Percentiles rank a stretch among this genome's conserved stretches.
Conservation (phyloP, 164 flowering plant genomes). For the Paratinospora sagittata region DNA sequence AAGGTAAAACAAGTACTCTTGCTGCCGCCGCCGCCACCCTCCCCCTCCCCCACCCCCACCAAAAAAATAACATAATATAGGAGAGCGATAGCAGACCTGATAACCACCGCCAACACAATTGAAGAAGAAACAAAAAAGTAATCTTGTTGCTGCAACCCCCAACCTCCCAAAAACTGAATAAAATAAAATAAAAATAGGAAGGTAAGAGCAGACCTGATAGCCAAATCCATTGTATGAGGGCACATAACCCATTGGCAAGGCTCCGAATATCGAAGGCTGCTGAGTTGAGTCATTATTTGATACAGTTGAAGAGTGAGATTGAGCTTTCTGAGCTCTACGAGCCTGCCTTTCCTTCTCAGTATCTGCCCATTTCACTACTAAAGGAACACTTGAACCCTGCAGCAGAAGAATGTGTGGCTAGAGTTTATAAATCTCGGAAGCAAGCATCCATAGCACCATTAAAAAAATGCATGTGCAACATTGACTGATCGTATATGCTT, state of each 20-base stretch:
- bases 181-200: background rate
- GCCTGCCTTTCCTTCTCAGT: slow-evolving; percentile 97
- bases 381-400: slow-evolving; percentile 91
- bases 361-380: slow-evolving; percentile 99
- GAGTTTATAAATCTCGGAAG: background rate
- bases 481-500: background rate
- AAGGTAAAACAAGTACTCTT: background rate
- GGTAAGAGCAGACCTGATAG: slow-evolving; percentile 60
- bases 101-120: too few relatives aligned
- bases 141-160: too few relatives aligned
- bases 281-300: slow-evolving; percentile 53
- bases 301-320: slow-evolving; percentile 46
- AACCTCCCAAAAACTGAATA: too few relatives aligned
- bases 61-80: too few relatives aligned
- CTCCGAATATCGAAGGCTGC: slow-evolving; percentile 78
- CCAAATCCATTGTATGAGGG: slow-evolving; percentile 85
- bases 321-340: slow-evolving; percentile 87
- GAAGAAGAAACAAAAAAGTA: too few relatives aligned
- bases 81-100: too few relatives aligned
- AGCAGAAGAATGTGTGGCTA: slow-evolving; percentile 9
- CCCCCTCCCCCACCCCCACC: too few relatives aligned
- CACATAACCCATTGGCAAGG: slow-evolving; percentile 79
- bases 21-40: background rate
- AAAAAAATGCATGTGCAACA: background rate
- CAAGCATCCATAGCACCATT: background rate